These are phyloP conservation scores for Pseudocercospora ulei DNA, from an alignment of 2,329 filamentous ascomycete genomes.

Conservation along the genomic window DNA sequence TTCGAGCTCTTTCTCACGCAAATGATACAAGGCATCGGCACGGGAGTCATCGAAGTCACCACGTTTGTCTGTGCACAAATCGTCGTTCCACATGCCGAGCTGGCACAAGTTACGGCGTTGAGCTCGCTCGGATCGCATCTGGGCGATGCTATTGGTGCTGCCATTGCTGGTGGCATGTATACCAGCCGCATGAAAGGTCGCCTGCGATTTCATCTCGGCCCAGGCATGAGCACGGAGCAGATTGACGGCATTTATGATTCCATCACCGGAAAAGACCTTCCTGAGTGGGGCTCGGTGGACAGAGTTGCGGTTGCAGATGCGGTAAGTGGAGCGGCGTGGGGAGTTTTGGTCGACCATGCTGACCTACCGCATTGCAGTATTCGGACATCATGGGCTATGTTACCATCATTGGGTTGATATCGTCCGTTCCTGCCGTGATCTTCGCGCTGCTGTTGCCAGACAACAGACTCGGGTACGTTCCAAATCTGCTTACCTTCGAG, in stretches of 20 bases:
- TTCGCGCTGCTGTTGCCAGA: slow-evolving; percentile 18
- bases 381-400: slow-evolving; percentile 24
- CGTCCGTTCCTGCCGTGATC: slow-evolving; percentile 13
- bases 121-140: slow-evolving; percentile 33
- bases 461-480: slow-evolving; percentile 13
- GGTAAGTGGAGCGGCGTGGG: slow-evolving; percentile 7
- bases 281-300: slow-evolving; percentile 38
- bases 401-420: slow-evolving; percentile 16
- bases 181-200: slow-evolving; percentile 39
- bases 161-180: slow-evolving; percentile 44
- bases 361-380: slow-evolving; percentile 13
- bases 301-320: slow-evolving; percentile 37
- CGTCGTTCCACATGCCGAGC: slow-evolving; percentile 40
- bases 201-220: slow-evolving; percentile 36
- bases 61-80: slow-evolving; percentile 32
- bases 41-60: slow-evolving; percentile 40
- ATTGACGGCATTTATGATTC: slow-evolving; percentile 41
- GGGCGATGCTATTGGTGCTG: slow-evolving; percentile 37
- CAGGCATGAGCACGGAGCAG: slow-evolving; percentile 26
- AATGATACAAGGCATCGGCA: slow-evolving; percentile 43
- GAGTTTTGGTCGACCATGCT: slow-evolving; percentile 27
- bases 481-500: background rate
- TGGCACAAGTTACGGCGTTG: slow-evolving; percentile 44
- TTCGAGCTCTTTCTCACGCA: slow-evolving; percentile 45
- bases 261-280: slow-evolving; percentile 37